Base-by-base conservation (phyloP, 2,329 filamentous ascomycete species). In the Verticillium tricorpus region DNA sequence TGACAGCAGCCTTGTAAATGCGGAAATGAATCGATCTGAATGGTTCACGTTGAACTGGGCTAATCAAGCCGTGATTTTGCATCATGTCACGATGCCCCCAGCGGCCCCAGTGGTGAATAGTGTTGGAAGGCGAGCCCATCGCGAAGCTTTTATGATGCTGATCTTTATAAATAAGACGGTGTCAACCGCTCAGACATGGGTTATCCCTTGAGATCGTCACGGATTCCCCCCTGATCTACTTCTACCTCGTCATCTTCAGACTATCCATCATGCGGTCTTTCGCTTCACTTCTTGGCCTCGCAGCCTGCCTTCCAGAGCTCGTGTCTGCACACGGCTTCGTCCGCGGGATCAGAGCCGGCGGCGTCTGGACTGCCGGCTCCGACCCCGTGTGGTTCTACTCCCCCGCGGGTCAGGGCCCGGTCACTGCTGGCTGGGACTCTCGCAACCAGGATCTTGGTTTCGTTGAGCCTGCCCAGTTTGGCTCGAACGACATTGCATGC, bases 391-490 rank as follows among this genome's bases (percentile, higher is more conserved):
- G 65, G 61, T 63, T 60, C 2, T 66, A 66, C 25, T 58, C 65
- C 67, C 25, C 62, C 66, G 59, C 67, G 66, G 25, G 63, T 65
- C 60, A 66, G 63, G 32, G 63, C 63, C 17, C 57, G 61, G 7
- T 52, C 19, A 52, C 45, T 22, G 45, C 45, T 52, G 64, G 64
- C n/a, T 65, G 64, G 64, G 60, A 58, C 11, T 61, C 63, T 52
- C 45, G 64, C 17, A 63, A 64, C 58, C 59, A 65, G 9, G 64
- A 67, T 66, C 72, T 71, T 59, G 72, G 74, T 34, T 75, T 72
- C 69, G 76, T 80, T 62, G 73, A 74, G 57, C 77, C 79, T 39
- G 76, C 70, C 60, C 67, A 67, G 40, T 74, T 76, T 52, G 66
- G 67, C 22, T 66, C 65, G 56, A 56, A 67, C 19, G 74, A 77